Evolutionary conservation across 345 rosid genomes (phyloP).

Genomic region (Clarkia xantiana): DNA sequence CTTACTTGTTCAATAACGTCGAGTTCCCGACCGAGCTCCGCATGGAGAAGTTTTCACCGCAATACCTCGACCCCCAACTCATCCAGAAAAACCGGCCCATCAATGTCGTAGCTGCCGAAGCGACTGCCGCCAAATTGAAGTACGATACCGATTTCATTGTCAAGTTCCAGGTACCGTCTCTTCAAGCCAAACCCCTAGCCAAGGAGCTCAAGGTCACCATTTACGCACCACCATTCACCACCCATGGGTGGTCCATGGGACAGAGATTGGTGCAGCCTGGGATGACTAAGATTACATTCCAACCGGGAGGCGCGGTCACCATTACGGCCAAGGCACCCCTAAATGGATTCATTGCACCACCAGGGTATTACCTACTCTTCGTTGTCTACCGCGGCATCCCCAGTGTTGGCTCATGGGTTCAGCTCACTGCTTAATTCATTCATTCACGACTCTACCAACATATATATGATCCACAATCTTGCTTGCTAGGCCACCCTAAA

Average conservation of each 20-base stretch:
- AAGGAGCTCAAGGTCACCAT: constrained; percentile 19
- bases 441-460: no score
- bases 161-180: constrained; percentile 4
- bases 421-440: no score
- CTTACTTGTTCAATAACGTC: constrained; percentile 15
- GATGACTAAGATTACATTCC: background rate
- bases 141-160: constrained; percentile 7
- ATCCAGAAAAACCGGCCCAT: constrained; percentile 4
- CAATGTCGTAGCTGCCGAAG: background rate
- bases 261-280: constrained; percentile 24
- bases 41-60: constrained; percentile 16
- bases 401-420: constrained; percentile 25
- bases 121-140: background rate
- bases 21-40: constrained; percentile 25
- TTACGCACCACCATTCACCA: constrained; percentile 33
- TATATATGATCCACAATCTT: no score
- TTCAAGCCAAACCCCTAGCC: background rate
- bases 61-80: constrained; percentile 3
- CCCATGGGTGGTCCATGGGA: constrained; percentile 35
- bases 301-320: background rate
- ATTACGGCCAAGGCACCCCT: constrained; percentile 14
- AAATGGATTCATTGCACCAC: constrained; percentile 21
- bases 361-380: constrained; percentile 23
- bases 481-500: no score
- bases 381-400: constrained; percentile 25